A percentile compares a stretch with the other conserved stretches of the same genome.
Conservation (phyloP, 441 rosid genomes). For the Iberis amara region DNA sequence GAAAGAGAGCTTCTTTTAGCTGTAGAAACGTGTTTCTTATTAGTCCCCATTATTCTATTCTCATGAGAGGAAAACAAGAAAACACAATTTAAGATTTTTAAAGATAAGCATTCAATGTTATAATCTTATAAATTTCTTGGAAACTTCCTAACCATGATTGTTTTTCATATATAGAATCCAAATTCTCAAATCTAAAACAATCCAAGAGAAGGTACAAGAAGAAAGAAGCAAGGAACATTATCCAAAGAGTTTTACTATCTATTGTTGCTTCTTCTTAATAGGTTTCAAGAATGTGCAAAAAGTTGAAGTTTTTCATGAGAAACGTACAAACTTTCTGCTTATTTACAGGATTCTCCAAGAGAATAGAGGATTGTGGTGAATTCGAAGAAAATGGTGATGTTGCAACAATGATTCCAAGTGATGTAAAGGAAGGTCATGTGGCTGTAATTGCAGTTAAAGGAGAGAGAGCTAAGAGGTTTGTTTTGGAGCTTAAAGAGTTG, state of each 20-base stretch:
- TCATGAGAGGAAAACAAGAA: slow-evolving; percentile 5
- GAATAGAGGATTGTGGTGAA: slow-evolving; percentile 21
- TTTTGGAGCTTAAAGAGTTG: slow-evolving; percentile 43
- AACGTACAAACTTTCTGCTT: slow-evolving; percentile 23
- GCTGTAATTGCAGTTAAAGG: slow-evolving; percentile 42
- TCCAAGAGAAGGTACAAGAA: slow-evolving; percentile 5
- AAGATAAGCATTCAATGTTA: slow-evolving; percentile 28
- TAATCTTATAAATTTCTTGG: slow-evolving; percentile 10
- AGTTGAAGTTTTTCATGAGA: slow-evolving; percentile 20
- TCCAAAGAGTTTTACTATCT: slow-evolving; percentile 9
- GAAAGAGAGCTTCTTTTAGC: slow-evolving; percentile 17
- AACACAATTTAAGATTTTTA: too few species aligned
- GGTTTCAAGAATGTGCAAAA: slow-evolving; percentile 26
- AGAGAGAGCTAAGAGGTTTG: slow-evolving; percentile 40
- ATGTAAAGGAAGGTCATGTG: slow-evolving; percentile 39
- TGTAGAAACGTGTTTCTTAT: slow-evolving; percentile 18
- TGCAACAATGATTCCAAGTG: slow-evolving; percentile 26
- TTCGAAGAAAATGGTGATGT: slow-evolving; percentile 24
- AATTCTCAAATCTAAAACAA: slow-evolving; percentile 14
- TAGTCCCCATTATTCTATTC: slow-evolving; percentile 21
- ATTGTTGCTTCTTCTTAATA: slow-evolving; percentile 12
- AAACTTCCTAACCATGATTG: slow-evolving; percentile 15
- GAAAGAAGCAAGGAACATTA: slow-evolving; percentile 3
- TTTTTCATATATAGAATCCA: slow-evolving; percentile 15
- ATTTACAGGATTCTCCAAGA: slow-evolving; percentile 16